phyloP scores from a whole-genome alignment of 495 filamentous ascomycete species.

The Sordaria brevicollis region DNA sequence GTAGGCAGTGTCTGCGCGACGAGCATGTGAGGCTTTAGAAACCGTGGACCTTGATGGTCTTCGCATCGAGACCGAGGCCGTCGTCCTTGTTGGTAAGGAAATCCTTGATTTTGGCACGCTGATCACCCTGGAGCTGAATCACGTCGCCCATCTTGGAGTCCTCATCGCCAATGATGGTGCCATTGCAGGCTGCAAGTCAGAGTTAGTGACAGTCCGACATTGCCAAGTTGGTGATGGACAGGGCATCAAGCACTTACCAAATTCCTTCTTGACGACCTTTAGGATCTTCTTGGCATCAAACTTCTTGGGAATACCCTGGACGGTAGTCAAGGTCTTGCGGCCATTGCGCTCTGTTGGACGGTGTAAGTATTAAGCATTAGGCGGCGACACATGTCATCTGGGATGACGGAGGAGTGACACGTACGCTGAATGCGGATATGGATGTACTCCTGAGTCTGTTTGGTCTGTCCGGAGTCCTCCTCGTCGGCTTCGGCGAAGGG shows the following conservation, averaged over 20 bases:
- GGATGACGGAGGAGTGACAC: conserved; percentile 25
- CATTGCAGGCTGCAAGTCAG: conserved; percentile 82
- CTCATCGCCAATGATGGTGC: conserved; percentile 92
- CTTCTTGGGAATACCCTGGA: conserved; percentile 95
- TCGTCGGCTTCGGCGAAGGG: conserved; percentile 99
- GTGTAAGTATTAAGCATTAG: neutral
- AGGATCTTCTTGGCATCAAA: conserved; percentile 99
- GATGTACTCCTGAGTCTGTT: conserved; percentile 91
- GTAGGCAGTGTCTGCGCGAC: conserved; percentile 15
- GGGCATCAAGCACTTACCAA: conserved; percentile 52
- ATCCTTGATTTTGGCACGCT: conserved; percentile 96
- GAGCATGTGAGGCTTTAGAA: conserved; percentile 48
- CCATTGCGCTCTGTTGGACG: conserved; percentile 84
- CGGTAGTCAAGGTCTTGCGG: conserved; percentile 99
- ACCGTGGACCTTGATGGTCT: conserved; percentile 95
- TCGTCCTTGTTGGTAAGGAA: conserved; percentile 93
- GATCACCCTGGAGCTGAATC: conserved; percentile 98
- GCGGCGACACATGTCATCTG: conserved; percentile 3
- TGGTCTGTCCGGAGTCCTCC: conserved; percentile 89
- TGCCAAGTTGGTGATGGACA: neutral
- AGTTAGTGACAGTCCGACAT: conserved; percentile 3
- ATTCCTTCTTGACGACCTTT: conserved; percentile 99
- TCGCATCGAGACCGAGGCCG: conserved; percentile 80
- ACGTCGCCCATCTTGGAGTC: conserved; percentile 90
- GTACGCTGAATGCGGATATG: conserved; percentile 99